These are phyloP conservation scores for Thinopyrum elongatum DNA, from an alignment of 176 grass and related monocot species.

Conservation along the genomic window DNA sequence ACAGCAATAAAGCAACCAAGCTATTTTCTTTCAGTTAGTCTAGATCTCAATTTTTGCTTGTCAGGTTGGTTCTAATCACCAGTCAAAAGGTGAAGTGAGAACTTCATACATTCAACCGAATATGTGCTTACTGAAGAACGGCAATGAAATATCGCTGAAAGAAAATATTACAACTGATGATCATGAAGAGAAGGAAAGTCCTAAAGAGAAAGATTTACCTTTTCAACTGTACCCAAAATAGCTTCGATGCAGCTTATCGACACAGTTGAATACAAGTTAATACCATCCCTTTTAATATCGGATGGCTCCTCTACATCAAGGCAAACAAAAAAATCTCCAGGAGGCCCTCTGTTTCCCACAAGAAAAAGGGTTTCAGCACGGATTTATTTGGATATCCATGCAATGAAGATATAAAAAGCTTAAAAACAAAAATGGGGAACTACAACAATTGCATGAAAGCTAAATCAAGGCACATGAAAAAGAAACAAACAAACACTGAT, in stretches of 20 bases:
- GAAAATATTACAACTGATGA: constrained; percentile 13
- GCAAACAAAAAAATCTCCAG: constrained; percentile 96
- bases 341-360: constrained; percentile 64
- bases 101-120: not conserved
- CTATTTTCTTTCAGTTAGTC: not conserved
- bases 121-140: constrained; percentile 25
- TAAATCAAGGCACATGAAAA: constrained; percentile 3
- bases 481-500: constrained; percentile 17
- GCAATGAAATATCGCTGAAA: not conserved
- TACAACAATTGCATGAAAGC: constrained; percentile 17
- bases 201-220: constrained; percentile 46
- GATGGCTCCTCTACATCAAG: constrained; percentile 96
- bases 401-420: not conserved
- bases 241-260: constrained; percentile 94
- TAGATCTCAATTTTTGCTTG: constrained; percentile 12
- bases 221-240: constrained; percentile 72
- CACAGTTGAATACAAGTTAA: constrained; percentile 85
- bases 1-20: constrained; percentile 1
- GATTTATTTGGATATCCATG: constrained; percentile 7
- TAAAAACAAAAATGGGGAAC: constrained; percentile 3
- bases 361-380: constrained; percentile 7
- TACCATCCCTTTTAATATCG: constrained; percentile 93
- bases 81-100: constrained; percentile 18
- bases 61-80: not conserved
- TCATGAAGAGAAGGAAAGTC: constrained; percentile 12